Percentiles rank a stretch among this genome's conserved stretches.
phyloP scores from a whole-genome alignment of 2,329 filamentous ascomycete species.

The Cladosporium cucumerinum region DNA sequence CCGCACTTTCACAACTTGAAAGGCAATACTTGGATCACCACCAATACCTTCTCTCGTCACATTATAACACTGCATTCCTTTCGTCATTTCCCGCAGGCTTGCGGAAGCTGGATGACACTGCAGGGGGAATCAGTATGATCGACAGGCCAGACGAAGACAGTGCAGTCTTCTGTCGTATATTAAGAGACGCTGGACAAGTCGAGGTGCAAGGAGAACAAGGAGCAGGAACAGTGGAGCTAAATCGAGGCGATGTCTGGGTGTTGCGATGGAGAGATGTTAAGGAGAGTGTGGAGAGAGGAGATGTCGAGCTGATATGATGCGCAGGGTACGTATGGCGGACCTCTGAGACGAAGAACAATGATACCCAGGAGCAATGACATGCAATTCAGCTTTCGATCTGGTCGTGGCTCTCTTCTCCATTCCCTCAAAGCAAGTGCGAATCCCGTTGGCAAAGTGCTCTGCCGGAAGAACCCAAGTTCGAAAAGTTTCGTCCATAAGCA shows the following conservation, averaged over 20 bases:
- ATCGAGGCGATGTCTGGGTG: constrained; percentile 56
- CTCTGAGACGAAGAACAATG: constrained; percentile 1
- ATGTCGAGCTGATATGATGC: constrained; percentile 59
- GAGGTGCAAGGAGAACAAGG: constrained; percentile 60
- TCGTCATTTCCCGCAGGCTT: constrained; percentile 73
- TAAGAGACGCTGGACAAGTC: constrained; percentile 58
- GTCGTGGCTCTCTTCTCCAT: background rate
- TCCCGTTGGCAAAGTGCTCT: background rate
- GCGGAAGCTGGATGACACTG: constrained; percentile 84
- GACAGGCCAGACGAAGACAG: constrained; percentile 77
- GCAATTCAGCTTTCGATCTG: background rate
- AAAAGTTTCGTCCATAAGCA: background rate
- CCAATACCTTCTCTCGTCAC: constrained; percentile 75
- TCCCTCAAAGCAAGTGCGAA: background rate
- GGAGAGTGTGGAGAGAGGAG: constrained; percentile 69
- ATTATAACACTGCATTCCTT: constrained; percentile 84
- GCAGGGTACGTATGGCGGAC: background rate
- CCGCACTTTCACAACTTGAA: constrained; percentile 66
- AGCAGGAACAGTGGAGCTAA: constrained; percentile 40
- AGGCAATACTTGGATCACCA: constrained; percentile 79
- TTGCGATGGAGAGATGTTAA: constrained; percentile 55
- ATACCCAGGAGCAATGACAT: constrained; percentile 14
- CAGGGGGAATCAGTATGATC: constrained; percentile 88
- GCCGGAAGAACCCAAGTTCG: background rate
- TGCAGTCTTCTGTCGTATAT: constrained; percentile 78